Conservation (phyloP, 208 protist species). For the Crithidia brevicula region DNA sequence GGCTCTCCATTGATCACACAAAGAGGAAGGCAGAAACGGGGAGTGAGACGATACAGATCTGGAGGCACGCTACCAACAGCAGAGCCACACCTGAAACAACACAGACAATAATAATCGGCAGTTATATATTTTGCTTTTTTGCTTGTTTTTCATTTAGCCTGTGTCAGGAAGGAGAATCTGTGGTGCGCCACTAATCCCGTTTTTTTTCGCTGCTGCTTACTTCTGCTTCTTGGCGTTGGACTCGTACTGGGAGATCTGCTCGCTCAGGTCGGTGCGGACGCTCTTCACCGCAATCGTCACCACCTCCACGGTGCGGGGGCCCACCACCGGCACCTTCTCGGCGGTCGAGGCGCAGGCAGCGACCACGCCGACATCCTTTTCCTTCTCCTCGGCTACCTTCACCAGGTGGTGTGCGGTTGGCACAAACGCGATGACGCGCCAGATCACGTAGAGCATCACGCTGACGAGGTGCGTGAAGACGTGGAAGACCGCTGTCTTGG, state of each 20-base stretch:
- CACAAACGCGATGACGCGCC: conserved; percentile 23
- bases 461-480: conserved; percentile 39
- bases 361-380: conserved; percentile 6
- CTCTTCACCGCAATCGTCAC: conserved; percentile 24
- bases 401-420: conserved; percentile 18
- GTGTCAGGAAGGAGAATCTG: no score
- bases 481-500: conserved; percentile 43
- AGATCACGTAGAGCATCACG: conserved; percentile 36
- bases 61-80: no score
- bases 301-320: conserved; percentile 32
- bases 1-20: no score
- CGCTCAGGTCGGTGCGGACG: conserved; percentile 38
- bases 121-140: no score
- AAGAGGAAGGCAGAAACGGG: no score
- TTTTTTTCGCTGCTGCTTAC: no score
- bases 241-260: conserved; percentile 30
- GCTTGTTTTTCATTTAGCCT: no score
- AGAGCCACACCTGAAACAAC: no score
- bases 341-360: conserved; percentile 13
- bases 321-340: conserved; percentile 41
- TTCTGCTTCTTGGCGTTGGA: conserved; percentile 29
- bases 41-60: no score
- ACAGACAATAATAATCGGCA: no score
- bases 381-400: conserved; percentile 18
- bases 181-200: no score